Evolutionary conservation across 2,329 filamentous ascomycete species (phyloP).

Genomic region (Fusarium anguioides): DNA sequence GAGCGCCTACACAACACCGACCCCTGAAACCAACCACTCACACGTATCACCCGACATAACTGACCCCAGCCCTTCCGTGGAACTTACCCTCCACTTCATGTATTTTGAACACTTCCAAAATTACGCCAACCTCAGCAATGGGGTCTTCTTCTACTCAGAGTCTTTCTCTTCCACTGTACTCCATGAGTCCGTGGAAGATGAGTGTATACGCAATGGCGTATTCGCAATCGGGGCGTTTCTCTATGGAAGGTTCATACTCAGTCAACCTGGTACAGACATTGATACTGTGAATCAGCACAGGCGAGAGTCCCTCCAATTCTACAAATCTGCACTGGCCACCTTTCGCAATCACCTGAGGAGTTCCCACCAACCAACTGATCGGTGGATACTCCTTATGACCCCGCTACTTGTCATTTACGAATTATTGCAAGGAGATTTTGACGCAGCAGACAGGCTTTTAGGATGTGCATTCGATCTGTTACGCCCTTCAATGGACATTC

Average conservation of each 20-base stretch:
- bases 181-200: neutral
- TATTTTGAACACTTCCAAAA: neutral
- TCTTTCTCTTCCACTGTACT: neutral
- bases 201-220: neutral
- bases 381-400: neutral
- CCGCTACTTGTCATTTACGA: neutral
- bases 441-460: neutral
- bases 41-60: no score
- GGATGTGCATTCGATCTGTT: neutral
- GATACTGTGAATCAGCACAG: neutral
- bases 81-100: no score
- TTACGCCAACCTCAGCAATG: neutral
- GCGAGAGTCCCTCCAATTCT: neutral
- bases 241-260: neutral
- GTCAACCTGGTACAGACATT: neutral
- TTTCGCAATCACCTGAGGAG: neutral
- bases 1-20: no score
- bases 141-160: neutral
- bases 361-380: rapidly evolving
- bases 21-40: neutral
- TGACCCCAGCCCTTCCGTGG: no score
- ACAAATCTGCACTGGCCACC: neutral
- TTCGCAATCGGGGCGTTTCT: neutral
- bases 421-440: neutral
- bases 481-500: neutral